Conservation (phyloP, 768 basidiomycete genomes). For the Boletus eberwhitei region DNA sequence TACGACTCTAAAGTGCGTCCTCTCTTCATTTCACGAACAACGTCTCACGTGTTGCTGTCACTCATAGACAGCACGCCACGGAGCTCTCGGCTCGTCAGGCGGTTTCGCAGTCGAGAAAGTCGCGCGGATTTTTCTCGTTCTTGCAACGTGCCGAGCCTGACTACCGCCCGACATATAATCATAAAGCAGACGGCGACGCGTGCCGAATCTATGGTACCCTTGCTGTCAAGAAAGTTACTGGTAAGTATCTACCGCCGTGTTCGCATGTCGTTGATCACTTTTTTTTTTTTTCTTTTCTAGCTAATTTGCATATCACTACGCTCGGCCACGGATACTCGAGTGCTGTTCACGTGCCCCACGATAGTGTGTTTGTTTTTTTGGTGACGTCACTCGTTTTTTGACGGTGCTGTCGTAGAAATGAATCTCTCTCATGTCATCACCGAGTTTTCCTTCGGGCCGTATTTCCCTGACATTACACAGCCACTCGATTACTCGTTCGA, state of each 20-base stretch:
- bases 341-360: constrained; percentile 83
- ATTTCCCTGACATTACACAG: constrained; percentile 93
- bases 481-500: constrained; percentile 92
- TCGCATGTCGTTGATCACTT: not conserved
- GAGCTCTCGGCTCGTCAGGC: constrained; percentile 68
- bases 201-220: constrained; percentile 87
- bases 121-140: constrained; percentile 69
- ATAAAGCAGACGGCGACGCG: constrained; percentile 64
- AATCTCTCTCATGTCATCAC: constrained; percentile 95
- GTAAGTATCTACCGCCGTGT: constrained; percentile 32
- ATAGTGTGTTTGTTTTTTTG: constrained; percentile 46
- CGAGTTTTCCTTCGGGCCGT: constrained; percentile 95
- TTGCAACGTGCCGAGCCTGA: constrained; percentile 40
- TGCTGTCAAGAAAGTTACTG: constrained; percentile 85
- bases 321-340: constrained; percentile 93
- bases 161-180: constrained; percentile 73
- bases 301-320: constrained; percentile 92
- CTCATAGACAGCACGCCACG: constrained; percentile 55
- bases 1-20: constrained; percentile 55
- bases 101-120: constrained; percentile 67
- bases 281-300: constrained; percentile 31
- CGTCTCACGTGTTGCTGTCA: not conserved
- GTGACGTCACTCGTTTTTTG: not conserved
- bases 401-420: constrained; percentile 59
- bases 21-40: not conserved